Evolutionary conservation across 805 yeast genomes (phyloP).

Genomic region (Yarrowia sp.): DNA sequence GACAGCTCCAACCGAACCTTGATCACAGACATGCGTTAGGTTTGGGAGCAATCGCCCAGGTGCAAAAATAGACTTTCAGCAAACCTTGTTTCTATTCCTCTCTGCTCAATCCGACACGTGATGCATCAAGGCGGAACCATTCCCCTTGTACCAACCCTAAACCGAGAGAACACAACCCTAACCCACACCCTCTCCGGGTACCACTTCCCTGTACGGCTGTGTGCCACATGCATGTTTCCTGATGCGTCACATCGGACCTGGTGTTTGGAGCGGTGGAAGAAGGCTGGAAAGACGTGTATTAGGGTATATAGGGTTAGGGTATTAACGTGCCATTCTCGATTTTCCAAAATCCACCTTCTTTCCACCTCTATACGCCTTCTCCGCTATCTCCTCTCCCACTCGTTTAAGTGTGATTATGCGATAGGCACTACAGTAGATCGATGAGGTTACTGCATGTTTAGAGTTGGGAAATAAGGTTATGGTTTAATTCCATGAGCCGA

Average conservation of each 20-base stretch:
- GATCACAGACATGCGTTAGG: neutral
- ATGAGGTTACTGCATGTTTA: neutral
- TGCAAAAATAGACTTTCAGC: neutral
- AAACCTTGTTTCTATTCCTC: neutral
- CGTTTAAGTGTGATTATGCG: conserved; percentile 20
- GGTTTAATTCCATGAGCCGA: conserved; percentile 13
- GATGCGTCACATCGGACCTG: neutral
- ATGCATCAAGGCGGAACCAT: neutral
- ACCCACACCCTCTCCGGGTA: neutral
- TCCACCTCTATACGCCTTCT: neutral
- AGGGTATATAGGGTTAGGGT: neutral
- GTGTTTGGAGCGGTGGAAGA: no score
- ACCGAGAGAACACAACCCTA: neutral
- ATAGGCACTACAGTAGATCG: conserved; percentile 1
- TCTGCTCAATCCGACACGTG: neutral
- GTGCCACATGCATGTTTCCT: neutral
- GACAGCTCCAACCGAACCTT: neutral
- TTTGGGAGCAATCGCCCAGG: conserved; percentile 8
- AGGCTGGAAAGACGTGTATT: no score
- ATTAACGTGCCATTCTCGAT: neutral
- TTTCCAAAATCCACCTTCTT: no score
- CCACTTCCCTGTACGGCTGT: neutral
- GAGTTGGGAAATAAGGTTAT: neutral
- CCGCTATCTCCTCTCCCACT: neutral
- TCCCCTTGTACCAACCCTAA: neutral